Evolutionary conservation across 495 filamentous ascomycete species (phyloP).

Genomic region (Neohortaea acidophila): DNA sequence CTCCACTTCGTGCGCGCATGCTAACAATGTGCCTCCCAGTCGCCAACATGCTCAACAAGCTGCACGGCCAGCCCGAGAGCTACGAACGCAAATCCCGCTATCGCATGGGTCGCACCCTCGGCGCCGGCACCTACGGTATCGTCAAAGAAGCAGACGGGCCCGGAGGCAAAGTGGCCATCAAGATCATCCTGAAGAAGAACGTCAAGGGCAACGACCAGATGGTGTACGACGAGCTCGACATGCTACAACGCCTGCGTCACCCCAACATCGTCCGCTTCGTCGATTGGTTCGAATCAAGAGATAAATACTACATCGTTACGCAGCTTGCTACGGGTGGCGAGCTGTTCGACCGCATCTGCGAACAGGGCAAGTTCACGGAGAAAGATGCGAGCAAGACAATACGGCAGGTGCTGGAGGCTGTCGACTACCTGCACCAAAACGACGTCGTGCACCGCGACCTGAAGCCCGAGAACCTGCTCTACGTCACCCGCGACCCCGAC

Average conservation of each 20-base stretch:
- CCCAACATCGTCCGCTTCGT: slow-evolving; percentile 95
- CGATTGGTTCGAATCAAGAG: slow-evolving; percentile 98
- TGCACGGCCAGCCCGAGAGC: slow-evolving; percentile 91
- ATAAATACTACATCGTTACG: slow-evolving; percentile 99
- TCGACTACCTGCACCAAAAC: slow-evolving; percentile 85
- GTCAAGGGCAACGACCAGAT: slow-evolving; percentile 95
- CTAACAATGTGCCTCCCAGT: slow-evolving; percentile 36
- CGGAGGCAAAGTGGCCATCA: slow-evolving; percentile 81
- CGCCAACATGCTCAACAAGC: slow-evolving; percentile 86
- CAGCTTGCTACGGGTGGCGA: slow-evolving; percentile 93
- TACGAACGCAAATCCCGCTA: slow-evolving; percentile 98
- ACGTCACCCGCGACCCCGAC: slow-evolving; percentile 57
- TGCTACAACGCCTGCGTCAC: slow-evolving; percentile 80
- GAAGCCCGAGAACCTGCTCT: slow-evolving; percentile 96
- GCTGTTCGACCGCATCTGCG: slow-evolving; percentile 95
- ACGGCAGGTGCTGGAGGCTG: slow-evolving; percentile 83
- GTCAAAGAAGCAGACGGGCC: slow-evolving; percentile 82
- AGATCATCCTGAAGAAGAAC: slow-evolving; percentile 99
- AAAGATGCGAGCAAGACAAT: slow-evolving; percentile 97
- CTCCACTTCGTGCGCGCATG: too few relatives aligned
- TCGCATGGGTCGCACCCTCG: slow-evolving; percentile 79
- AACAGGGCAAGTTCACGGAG: slow-evolving; percentile 96
- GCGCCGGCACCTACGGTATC: slow-evolving; percentile 96
- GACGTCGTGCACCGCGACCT: slow-evolving; percentile 97
- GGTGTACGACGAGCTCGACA: slow-evolving; percentile 92